Conservation (phyloP, 768 basidiomycete species). For the Lanmaoa pseudosensibilis region DNA sequence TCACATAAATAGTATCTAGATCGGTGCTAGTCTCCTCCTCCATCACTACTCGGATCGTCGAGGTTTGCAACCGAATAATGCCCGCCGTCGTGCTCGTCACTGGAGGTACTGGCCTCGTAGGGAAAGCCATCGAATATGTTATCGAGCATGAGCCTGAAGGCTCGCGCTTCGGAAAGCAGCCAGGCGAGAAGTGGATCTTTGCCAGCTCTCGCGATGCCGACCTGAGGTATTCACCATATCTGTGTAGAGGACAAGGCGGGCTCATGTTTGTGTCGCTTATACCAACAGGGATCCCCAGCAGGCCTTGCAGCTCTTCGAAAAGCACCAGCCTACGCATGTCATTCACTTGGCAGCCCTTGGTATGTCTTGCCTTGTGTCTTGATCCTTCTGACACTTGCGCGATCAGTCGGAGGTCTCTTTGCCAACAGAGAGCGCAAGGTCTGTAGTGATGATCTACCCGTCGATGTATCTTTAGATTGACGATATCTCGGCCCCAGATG, state of each 20-base stretch:
- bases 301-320: slow-evolving; percentile 76
- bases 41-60: neutral
- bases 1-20: neutral
- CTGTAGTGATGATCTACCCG: slow-evolving; percentile 4
- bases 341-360: slow-evolving; percentile 95
- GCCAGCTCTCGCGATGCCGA: slow-evolving; percentile 78
- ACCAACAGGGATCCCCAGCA: slow-evolving; percentile 61
- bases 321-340: slow-evolving; percentile 93
- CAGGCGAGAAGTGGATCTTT: slow-evolving; percentile 87
- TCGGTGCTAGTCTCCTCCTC: neutral
- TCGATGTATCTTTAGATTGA: slow-evolving; percentile 1
- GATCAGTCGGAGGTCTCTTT: slow-evolving; percentile 87
- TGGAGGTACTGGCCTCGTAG: slow-evolving; percentile 84
- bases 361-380: slow-evolving; percentile 35
- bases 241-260: neutral
- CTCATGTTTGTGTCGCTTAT: slow-evolving; percentile 5
- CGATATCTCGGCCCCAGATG: slow-evolving; percentile 44
- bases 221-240: slow-evolving; percentile 58
- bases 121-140: slow-evolving; percentile 76
- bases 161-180: slow-evolving; percentile 72
- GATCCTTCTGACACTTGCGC: slow-evolving; percentile 7
- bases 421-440: slow-evolving; percentile 95
- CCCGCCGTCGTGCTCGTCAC: slow-evolving; percentile 70
- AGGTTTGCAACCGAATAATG: slow-evolving; percentile 17
- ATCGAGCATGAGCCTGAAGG: slow-evolving; percentile 77